phyloP scores from a whole-genome alignment of 2,329 filamentous ascomycete genomes.

The Phyllosticta citribraziliensis region DNA sequence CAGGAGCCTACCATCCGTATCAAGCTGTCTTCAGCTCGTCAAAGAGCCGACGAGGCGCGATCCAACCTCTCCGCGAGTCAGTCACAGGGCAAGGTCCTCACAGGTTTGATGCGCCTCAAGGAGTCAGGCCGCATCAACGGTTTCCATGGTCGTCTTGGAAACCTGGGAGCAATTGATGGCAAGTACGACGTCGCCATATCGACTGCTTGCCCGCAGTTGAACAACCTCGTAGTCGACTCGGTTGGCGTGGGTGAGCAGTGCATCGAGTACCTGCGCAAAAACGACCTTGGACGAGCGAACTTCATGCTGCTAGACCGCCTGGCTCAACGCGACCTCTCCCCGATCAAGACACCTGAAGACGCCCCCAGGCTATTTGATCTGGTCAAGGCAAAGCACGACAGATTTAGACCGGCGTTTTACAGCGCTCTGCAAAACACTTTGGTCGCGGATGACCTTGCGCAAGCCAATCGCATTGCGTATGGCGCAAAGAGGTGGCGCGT shows the following conservation, averaged over 20 bases:
- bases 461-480: slow-evolving; percentile 95
- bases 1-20: slow-evolving; percentile 75
- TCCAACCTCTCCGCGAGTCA: slow-evolving; percentile 84
- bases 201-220: slow-evolving; percentile 80
- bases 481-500: slow-evolving; percentile 91
- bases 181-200: slow-evolving; percentile 98
- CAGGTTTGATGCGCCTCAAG: slow-evolving; percentile 85
- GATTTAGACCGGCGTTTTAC: slow-evolving; percentile 84
- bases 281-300: slow-evolving; percentile 90
- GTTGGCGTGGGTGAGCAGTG: slow-evolving; percentile 96
- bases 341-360: slow-evolving; percentile 81
- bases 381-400: slow-evolving; percentile 78
- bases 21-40: slow-evolving; percentile 78
- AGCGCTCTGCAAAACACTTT: slow-evolving; percentile 91
- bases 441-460: slow-evolving; percentile 84
- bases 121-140: slow-evolving; percentile 95
- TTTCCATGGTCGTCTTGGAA: slow-evolving; percentile 90
- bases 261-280: slow-evolving; percentile 95
- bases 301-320: slow-evolving; percentile 93
- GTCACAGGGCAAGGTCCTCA: slow-evolving; percentile 84
- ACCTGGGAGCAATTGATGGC: slow-evolving; percentile 84
- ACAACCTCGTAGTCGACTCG: slow-evolving; percentile 94
- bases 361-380: slow-evolving; percentile 90
- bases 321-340: slow-evolving; percentile 63
- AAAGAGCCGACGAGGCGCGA: slow-evolving; percentile 92